Evolutionary conservation across 2,329 filamentous ascomycete species (phyloP), one percentile per base, ranked within the genome.

Genomic region (Colletotrichum magnum): DNA sequence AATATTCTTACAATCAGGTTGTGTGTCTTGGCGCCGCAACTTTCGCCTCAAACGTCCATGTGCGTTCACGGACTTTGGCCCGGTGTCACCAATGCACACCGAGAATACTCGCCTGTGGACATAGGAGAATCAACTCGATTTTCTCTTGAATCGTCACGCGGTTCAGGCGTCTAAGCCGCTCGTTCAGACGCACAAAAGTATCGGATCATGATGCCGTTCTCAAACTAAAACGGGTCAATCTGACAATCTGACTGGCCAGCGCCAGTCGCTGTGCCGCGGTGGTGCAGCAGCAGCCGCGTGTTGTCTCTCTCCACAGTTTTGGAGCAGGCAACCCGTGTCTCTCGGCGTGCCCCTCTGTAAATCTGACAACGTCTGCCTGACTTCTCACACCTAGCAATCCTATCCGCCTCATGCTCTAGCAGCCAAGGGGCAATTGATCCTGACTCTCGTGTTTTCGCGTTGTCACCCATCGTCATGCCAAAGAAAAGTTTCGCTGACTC

Each of bases 401-500:
- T 43, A 0, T 43, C 41, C 41, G 41, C 15, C 41, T 43, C 41
- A 43, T 43, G 41, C 41, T 15, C 41, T n/a, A 3, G 16, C 13
- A 15, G 6, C 6, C 15, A 16, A 16, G 41, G 10, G 41, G 41
- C 41, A 15, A 7, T 43, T 43, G 48, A 16, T 28, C 36, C 36
- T 57, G 64, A 57, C 32, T 62, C 51, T 57, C 36, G 32, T 10
- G 32, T 36, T 10, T 36, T 10, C 21, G 10, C 10, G 7, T 10
- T 24, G 6, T 48, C 41, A 39, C 43, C 15, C 9, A 6, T 18
- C 26, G 45, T 32, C 51, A 67, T 69, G 67, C 36, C 67, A 50
- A 45, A 51, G 67, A 69, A 67, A 67, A 67, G 62, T 18, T 57
- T 52, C 62, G 62, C 62, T 61, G 62, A 69, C 62, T 69, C 66